These are phyloP conservation scores for Pseudozyma thailandica DNA, from an alignment of 1,284 basidiomycete species.

Conservation along the genomic window DNA sequence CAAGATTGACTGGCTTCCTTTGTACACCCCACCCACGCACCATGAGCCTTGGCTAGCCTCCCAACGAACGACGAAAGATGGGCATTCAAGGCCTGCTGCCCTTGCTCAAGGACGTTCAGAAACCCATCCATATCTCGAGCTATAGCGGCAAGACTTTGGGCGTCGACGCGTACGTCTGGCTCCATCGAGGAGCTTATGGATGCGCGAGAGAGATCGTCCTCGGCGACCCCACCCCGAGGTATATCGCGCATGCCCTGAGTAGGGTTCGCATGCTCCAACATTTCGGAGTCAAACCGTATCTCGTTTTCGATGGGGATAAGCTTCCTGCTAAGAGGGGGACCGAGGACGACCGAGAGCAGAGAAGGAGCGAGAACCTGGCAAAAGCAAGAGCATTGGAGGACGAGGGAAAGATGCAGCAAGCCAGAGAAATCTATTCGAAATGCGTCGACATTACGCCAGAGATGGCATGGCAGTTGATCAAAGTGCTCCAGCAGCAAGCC, in stretches of 20 bases:
- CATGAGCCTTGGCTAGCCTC: neutral
- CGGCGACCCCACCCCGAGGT: slow-evolving; percentile 82
- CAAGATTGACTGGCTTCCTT: neutral
- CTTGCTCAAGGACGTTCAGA: slow-evolving; percentile 82
- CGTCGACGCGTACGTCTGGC: slow-evolving; percentile 93
- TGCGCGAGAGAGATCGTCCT: slow-evolving; percentile 89
- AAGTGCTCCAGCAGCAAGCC: slow-evolving; percentile 72
- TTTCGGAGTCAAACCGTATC: slow-evolving; percentile 84
- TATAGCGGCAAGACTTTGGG: slow-evolving; percentile 72
- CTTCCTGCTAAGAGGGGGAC: slow-evolving; percentile 93
- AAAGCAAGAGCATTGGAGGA: slow-evolving; percentile 79
- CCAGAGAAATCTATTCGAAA: slow-evolving; percentile 88
- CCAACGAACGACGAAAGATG: slow-evolving; percentile 33
- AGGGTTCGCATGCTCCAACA: slow-evolving; percentile 86
- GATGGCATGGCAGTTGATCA: slow-evolving; percentile 97
- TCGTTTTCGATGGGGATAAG: slow-evolving; percentile 96
- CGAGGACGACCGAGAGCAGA: slow-evolving; percentile 80
- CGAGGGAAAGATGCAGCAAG: slow-evolving; percentile 81
- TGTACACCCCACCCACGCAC: neutral
- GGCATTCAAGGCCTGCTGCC: slow-evolving; percentile 94
- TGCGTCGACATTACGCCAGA: slow-evolving; percentile 95
- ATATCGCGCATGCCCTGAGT: slow-evolving; percentile 96
- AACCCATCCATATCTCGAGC: slow-evolving; percentile 46
- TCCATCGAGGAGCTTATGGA: slow-evolving; percentile 91
- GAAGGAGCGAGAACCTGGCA: slow-evolving; percentile 74